These are phyloP conservation scores for Boletales sp. DNA, from an alignment of 768 basidiomycete species.

Conservation along the genomic window DNA sequence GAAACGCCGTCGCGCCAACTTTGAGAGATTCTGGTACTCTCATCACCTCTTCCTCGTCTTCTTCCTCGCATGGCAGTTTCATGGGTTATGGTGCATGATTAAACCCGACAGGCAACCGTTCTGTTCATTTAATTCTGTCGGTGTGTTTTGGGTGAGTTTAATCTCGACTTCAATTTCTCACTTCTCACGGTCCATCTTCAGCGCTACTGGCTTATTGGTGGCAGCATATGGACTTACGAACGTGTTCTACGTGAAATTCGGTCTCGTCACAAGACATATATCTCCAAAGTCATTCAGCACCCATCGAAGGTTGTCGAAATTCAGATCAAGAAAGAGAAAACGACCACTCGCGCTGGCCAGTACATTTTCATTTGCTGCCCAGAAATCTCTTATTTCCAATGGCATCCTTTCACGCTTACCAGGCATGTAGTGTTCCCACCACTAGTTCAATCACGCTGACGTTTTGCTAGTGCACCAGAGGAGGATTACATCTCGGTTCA, in stretches of 20 bases:
- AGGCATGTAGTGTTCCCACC: constrained; percentile 37
- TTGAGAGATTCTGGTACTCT: constrained; percentile 88
- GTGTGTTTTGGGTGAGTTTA: constrained; percentile 87
- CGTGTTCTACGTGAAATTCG: constrained; percentile 90
- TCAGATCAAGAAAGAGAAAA: constrained; percentile 97
- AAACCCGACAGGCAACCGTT: constrained; percentile 84
- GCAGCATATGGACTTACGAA: constrained; percentile 81
- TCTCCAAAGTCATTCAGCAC: constrained; percentile 94
- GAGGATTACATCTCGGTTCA: constrained; percentile 95
- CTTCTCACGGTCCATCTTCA: constrained; percentile 26
- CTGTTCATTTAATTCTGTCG: constrained; percentile 81
- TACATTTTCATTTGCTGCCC: constrained; percentile 93
- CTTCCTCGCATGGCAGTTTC: constrained; percentile 93
- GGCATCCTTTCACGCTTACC: constrained; percentile 96
- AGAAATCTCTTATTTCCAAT: constrained; percentile 91
- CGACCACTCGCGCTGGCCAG: constrained; percentile 77
- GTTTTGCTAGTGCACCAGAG: constrained; percentile 69
- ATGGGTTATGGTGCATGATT: constrained; percentile 98
- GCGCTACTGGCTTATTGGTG: constrained; percentile 90
- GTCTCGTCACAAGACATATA: constrained; percentile 85
- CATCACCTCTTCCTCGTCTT: constrained; percentile 89
- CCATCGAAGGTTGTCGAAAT: constrained; percentile 93
- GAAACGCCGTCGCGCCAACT: constrained; percentile 71
- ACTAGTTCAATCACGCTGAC: not conserved
- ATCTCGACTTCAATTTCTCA: not conserved